Percentiles rank a stretch among this genome's conserved stretches.
Conservation (phyloP, 2,329 filamentous ascomycete species). For the Cladophialophora immunda region DNA sequence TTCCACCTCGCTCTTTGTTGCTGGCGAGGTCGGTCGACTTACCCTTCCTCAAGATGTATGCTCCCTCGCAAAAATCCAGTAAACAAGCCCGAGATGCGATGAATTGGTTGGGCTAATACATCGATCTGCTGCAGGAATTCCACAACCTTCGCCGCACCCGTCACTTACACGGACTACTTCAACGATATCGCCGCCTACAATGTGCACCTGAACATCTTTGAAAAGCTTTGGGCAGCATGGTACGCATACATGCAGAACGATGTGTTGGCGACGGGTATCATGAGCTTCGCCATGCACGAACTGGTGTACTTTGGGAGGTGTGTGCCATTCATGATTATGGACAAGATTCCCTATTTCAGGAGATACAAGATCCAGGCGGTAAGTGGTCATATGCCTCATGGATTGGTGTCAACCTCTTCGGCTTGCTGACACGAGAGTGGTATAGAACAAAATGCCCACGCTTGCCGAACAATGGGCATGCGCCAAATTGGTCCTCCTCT, state of each 20-base stretch:
- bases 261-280: constrained; percentile 92
- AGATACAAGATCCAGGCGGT: constrained; percentile 94
- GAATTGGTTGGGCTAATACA: constrained; percentile 9
- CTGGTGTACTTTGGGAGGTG: constrained; percentile 90
- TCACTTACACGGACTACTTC: constrained; percentile 72
- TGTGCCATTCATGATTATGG: constrained; percentile 92
- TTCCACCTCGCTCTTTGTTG: not conserved
- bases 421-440: constrained; percentile 20
- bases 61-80: not conserved
- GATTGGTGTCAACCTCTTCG: not conserved
- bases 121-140: constrained; percentile 53
- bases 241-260: constrained; percentile 99
- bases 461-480: constrained; percentile 93
- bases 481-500: constrained; percentile 88
- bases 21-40: not conserved
- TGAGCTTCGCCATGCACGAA: constrained; percentile 98
- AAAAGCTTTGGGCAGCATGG: constrained; percentile 94
- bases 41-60: constrained; percentile 30
- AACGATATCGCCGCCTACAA: constrained; percentile 75
- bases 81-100: not conserved
- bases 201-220: constrained; percentile 83
- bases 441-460: constrained; percentile 84
- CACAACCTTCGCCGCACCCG: constrained; percentile 51
- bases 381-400: constrained; percentile 46
- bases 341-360: constrained; percentile 84